Evolutionary conservation across 495 filamentous ascomycete species (phyloP).

Genomic region (Sphaerosporella brunnea): DNA sequence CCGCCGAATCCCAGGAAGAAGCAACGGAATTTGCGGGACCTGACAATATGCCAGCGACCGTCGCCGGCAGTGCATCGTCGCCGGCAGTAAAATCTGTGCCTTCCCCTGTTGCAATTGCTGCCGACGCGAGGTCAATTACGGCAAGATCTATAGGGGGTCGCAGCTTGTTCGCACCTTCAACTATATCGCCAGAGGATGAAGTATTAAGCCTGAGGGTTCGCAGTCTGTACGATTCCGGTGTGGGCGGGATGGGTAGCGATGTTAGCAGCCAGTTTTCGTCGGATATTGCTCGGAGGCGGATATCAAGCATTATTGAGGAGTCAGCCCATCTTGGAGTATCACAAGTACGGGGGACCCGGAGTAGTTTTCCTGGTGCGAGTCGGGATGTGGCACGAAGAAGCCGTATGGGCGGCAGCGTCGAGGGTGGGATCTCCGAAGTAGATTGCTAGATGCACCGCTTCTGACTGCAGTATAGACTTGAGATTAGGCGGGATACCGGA

Average conservation of each 20-base stretch:
- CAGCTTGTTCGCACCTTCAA: constrained; percentile 7
- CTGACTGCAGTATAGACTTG: background rate
- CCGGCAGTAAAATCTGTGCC: background rate
- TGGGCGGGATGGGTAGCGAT: constrained; percentile 17
- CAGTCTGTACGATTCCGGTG: constrained; percentile 23
- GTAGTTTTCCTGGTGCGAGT: constrained; percentile 5
- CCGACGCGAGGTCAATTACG: constrained; percentile 4
- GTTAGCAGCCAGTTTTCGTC: constrained; percentile 19
- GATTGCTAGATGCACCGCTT: background rate
- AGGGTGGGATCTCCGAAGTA: background rate
- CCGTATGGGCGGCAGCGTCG: constrained; percentile 1
- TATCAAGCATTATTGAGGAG: constrained; percentile 21
- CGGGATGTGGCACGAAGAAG: background rate
- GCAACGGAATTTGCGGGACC: background rate
- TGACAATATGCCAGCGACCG: background rate
- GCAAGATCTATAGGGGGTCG: constrained; percentile 4
- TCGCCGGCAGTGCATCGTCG: background rate
- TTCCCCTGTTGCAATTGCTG: background rate
- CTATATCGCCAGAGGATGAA: constrained; percentile 23
- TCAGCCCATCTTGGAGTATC: constrained; percentile 1
- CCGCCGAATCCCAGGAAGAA: no score
- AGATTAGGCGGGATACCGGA: background rate
- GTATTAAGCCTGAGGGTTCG: constrained; percentile 22
- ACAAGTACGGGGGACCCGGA: background rate
- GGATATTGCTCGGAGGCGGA: constrained; percentile 9